Evolutionary conservation across 306 rosid species (phyloP).

Genomic region (Geum urbanum): DNA sequence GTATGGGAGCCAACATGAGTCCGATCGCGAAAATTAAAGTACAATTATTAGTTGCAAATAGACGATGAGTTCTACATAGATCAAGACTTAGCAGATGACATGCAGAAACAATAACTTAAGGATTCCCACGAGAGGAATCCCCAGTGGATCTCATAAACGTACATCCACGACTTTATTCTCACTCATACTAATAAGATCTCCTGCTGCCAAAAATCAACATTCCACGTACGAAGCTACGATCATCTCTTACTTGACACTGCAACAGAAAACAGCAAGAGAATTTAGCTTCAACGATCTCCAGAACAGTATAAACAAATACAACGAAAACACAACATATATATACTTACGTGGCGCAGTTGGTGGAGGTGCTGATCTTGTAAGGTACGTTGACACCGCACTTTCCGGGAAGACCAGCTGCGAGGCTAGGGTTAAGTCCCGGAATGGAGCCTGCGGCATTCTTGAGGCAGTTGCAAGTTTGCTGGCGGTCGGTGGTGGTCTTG

Average conservation of each 20-base stretch:
- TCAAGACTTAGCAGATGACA: neutral
- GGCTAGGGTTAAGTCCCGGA: neutral
- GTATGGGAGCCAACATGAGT: neutral
- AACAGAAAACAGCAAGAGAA: neutral
- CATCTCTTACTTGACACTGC: slow-evolving; percentile 17
- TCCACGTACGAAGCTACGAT: neutral
- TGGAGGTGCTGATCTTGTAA: slow-evolving; percentile 49
- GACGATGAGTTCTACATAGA: neutral
- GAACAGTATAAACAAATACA: neutral
- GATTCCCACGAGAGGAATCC: slow-evolving; percentile 6
- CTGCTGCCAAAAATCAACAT: neutral
- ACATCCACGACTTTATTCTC: slow-evolving; percentile 8
- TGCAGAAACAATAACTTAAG: neutral
- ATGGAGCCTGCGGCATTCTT: neutral
- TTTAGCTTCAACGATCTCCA: neutral
- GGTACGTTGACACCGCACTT: slow-evolving; percentile 48
- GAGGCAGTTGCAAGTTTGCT: slow-evolving; percentile 39
- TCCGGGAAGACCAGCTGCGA: slow-evolving; percentile 31
- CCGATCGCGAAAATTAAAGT: no score
- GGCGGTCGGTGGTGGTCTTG: slow-evolving; percentile 28
- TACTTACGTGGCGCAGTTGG: slow-evolving; percentile 36
- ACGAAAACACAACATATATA: neutral
- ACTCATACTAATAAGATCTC: neutral
- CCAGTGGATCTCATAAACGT: neutral
- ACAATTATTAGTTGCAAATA: neutral